Evolutionary conservation across 202 grass and related monocot species (phyloP), one percentile per base, ranked within the genome.

Genomic region (Carex arenaria): DNA sequence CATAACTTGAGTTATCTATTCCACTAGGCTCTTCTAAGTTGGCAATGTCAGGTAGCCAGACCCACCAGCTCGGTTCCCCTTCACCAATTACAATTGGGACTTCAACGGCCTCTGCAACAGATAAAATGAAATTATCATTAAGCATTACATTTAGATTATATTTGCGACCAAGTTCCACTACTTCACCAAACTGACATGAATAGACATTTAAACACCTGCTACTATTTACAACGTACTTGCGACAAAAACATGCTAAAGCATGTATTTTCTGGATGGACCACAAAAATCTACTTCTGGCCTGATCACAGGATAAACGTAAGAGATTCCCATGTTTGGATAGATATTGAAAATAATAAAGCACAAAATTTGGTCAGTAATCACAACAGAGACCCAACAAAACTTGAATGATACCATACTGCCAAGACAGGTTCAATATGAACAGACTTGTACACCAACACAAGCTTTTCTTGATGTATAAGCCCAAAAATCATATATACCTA

Each of bases 1-100:
- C 91, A 92, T 98, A 98, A 90, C 86, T 95, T 80, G 94, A 91
- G n/a, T 98, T 77, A 89, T 98, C 93, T 63, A 98, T 92, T 40
- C 88, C 89, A 86, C 95, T 93, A 72, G 94, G 85, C 83, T 98
- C 95, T 86, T 98, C 95, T 84, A 87, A 67, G 17, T 85, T 45
- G 60, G 80, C 42, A 82, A 86, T 40, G 10, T 63, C 85, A 14
- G 91, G 79, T 72, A 98, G 80, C 77, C 94, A 95, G 40, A 98
- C 73, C 91, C 95, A 98, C 60, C 91, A 93, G 56, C 91, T 92
- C 81, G 85, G 92, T 72, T 93, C 90, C 72, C 78, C 83, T 49
- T 86, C 82, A 90, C 69, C 93, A 80, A 90, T 80, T 42, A 78
- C 60, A 34, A 85, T 73, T 60, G 91, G 61, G 82, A 92, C 47